These are phyloP conservation scores for Aureobasidium sp. DNA, from an alignment of 2,329 filamentous ascomycete species.

Conservation along the genomic window DNA sequence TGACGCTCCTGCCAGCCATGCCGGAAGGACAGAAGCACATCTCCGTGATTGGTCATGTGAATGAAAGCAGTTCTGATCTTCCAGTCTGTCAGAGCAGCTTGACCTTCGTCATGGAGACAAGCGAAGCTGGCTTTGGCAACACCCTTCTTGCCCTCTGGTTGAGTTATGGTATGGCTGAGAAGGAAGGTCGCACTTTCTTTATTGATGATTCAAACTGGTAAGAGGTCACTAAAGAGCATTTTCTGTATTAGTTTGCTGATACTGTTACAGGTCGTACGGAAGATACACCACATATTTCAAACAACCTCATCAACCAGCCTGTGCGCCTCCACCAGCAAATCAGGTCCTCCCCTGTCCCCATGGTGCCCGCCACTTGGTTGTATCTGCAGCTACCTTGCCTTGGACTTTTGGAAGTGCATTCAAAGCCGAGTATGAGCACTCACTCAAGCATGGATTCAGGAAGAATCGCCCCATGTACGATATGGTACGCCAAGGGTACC, in stretches of 20 bases:
- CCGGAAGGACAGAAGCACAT: constrained; percentile 26
- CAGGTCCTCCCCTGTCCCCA: constrained; percentile 76
- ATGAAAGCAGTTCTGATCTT: constrained; percentile 13
- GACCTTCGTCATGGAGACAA: constrained; percentile 69
- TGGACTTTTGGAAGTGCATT: constrained; percentile 59
- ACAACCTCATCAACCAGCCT: constrained; percentile 57
- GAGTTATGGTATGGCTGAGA: constrained; percentile 70
- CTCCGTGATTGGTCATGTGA: constrained; percentile 18
- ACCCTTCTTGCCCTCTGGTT: constrained; percentile 76
- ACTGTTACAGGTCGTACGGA: constrained; percentile 54
- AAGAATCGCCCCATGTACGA: constrained; percentile 55
- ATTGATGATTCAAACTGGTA: constrained; percentile 72
- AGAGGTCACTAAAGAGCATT: not conserved
- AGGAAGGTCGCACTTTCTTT: constrained; percentile 71
- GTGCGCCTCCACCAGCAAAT: constrained; percentile 63
- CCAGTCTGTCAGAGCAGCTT: constrained; percentile 60
- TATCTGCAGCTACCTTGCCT: constrained; percentile 60
- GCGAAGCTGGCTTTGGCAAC: constrained; percentile 69
- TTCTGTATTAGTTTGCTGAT: not conserved
- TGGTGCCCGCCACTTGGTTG: constrained; percentile 65
- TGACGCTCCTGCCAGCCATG: constrained; percentile 51
- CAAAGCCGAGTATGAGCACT: constrained; percentile 17
- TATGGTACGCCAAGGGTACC: constrained; percentile 63
- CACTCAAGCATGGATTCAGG: constrained; percentile 25
- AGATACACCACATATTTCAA: constrained; percentile 66